These are phyloP conservation scores for Amylostereum chailletii DNA, from an alignment of 1,284 basidiomycete species.

Conservation along the genomic window DNA sequence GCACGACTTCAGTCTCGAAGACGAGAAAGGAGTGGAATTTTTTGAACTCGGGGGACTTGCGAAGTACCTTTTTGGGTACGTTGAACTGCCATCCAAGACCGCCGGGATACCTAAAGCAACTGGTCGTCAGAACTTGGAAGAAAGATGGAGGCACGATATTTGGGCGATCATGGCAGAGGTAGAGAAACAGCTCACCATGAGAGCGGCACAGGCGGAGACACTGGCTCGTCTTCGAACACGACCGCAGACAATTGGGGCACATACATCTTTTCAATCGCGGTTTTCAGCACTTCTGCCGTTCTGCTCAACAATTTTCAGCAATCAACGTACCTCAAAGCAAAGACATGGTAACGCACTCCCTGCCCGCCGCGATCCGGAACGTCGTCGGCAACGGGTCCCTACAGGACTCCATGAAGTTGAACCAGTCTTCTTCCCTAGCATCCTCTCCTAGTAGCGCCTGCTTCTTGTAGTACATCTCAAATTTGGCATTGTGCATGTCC, in stretches of 20 bases:
- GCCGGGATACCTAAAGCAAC: slow-evolving; percentile 73
- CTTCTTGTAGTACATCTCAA: slow-evolving; percentile 71
- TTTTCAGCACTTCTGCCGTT: slow-evolving; percentile 65
- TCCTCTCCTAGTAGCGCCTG: slow-evolving; percentile 62
- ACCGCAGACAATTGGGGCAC: slow-evolving; percentile 73
- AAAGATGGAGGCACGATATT: slow-evolving; percentile 1
- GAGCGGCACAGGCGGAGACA: slow-evolving; percentile 79
- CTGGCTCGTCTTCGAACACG: slow-evolving; percentile 67
- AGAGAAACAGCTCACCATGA: slow-evolving; percentile 54
- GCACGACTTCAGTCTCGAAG: slow-evolving; percentile 93
- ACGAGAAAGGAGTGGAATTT: slow-evolving; percentile 96
- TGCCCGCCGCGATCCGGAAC: slow-evolving; percentile 85
- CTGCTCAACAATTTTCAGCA: slow-evolving; percentile 27
- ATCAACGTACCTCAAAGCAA: not conserved
- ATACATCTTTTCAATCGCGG: slow-evolving; percentile 66
- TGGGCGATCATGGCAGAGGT: not conserved
- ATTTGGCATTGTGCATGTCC: slow-evolving; percentile 66
- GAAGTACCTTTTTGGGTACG: slow-evolving; percentile 82
- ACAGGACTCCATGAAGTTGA: slow-evolving; percentile 60
- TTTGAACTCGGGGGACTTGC: slow-evolving; percentile 91
- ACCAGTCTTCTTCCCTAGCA: slow-evolving; percentile 54
- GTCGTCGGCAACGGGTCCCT: slow-evolving; percentile 83
- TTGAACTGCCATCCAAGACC: slow-evolving; percentile 95
- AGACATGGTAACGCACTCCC: slow-evolving; percentile 50
- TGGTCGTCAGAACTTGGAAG: no score